phyloP scores from a whole-genome alignment of 148 eudicot species.

The Vaccinium corymbosum region DNA sequence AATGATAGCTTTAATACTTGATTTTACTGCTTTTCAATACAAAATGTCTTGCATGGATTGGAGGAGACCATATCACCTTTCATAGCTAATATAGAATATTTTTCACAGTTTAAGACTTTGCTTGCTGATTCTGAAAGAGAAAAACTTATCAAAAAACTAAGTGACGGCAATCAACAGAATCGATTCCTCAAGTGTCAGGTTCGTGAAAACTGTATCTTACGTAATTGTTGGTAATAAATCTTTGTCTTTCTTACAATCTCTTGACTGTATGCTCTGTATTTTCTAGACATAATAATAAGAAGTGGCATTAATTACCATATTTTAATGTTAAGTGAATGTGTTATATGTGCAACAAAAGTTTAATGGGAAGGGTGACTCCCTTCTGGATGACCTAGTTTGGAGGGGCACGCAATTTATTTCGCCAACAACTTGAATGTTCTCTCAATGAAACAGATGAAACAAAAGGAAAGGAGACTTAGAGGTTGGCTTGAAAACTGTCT shows the following conservation, averaged over 20 bases:
- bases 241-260: background rate
- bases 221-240: background rate
- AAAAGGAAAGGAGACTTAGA: background rate
- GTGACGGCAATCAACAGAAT: slow-evolving; percentile 97
- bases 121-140: slow-evolving; percentile 76
- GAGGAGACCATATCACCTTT: background rate
- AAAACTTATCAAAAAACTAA: slow-evolving; percentile 74
- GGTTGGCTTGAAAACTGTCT: background rate
- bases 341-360: background rate
- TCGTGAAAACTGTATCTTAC: slow-evolving; percentile 3
- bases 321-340: background rate
- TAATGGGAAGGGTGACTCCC: background rate
- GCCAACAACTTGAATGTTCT: background rate
- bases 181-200: slow-evolving; percentile 93
- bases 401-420: background rate
- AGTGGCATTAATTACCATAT: background rate
- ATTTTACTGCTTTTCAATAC: background rate
- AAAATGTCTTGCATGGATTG: background rate
- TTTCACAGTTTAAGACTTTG: slow-evolving; percentile 57
- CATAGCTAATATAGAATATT: background rate
- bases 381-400: background rate
- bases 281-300: background rate
- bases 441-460: background rate
- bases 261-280: background rate
- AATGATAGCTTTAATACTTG: background rate